Conservation (phyloP, 2,329 filamentous ascomycete species). For the Sclerotinia sclerotiorum region DNA sequence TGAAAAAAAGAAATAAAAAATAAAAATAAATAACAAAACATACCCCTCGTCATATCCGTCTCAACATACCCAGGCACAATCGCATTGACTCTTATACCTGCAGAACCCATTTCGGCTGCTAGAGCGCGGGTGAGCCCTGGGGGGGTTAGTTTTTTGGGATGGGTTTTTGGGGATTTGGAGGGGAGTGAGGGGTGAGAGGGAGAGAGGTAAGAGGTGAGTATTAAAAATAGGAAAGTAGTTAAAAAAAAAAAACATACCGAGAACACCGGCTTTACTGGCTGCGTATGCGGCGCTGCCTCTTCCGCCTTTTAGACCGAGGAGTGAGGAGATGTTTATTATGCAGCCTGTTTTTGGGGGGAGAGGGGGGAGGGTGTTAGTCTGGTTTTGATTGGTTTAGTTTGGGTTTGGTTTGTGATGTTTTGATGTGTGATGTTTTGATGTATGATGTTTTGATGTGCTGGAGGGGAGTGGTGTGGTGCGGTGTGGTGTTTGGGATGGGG, state of each 20-base stretch:
- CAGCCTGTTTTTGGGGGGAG: slow-evolving; percentile 47
- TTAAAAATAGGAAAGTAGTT: background rate
- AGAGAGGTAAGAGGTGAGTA: no score
- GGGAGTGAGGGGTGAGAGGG: no score
- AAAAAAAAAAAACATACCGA: slow-evolving; percentile 51
- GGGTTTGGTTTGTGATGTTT: no score
- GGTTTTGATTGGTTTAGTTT: no score
- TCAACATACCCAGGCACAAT: slow-evolving; percentile 81
- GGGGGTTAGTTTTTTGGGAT: no score
- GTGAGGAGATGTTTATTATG: slow-evolving; percentile 80
- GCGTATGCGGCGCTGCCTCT: slow-evolving; percentile 72
- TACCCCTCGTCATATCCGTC: slow-evolving; percentile 76
- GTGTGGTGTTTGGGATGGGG: no score
- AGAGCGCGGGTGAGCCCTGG: slow-evolving; percentile 67
- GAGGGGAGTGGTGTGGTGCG: no score
- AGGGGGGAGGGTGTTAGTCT: no score
- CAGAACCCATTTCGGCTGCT: slow-evolving; percentile 59
- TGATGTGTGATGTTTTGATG: no score
- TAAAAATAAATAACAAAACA: slow-evolving; percentile 26
- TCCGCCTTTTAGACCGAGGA: slow-evolving; percentile 69
- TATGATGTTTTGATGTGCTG: no score
- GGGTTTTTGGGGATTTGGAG: no score
- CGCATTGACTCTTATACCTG: slow-evolving; percentile 72
- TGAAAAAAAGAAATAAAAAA: background rate
- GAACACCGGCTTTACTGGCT: slow-evolving; percentile 76